Conservation (phyloP, 306 rosid species). For the Cucumis sativus region DNA sequence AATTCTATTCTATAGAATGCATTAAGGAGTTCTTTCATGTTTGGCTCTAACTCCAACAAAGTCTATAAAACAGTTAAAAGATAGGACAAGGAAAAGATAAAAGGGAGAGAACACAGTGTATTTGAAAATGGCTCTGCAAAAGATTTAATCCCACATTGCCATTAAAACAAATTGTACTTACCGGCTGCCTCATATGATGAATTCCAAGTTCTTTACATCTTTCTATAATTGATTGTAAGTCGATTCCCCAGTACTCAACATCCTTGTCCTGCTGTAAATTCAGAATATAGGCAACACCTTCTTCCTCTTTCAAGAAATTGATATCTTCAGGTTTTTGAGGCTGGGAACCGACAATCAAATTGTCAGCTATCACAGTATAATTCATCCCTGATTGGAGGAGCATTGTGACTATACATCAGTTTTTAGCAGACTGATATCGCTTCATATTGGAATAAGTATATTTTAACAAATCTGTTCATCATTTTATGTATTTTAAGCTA, state of each 20-base stretch:
- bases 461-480: background rate
- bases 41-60: background rate
- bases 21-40: too few relatives aligned
- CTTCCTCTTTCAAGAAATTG: slow-evolving; percentile 56
- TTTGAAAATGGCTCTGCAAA: background rate
- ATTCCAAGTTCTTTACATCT: slow-evolving; percentile 50
- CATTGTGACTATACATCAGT: slow-evolving; percentile 2
- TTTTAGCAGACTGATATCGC: background rate
- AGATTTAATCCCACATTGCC: background rate
- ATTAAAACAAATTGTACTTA: slow-evolving; percentile 16
- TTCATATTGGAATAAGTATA: background rate
- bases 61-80: background rate
- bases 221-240: slow-evolving; percentile 41
- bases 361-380: slow-evolving; percentile 61
- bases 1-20: too few relatives aligned
- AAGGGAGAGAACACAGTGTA: background rate
- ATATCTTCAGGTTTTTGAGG: slow-evolving; percentile 87
- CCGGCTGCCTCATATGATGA: slow-evolving; percentile 75
- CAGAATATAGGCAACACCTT: slow-evolving; percentile 72
- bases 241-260: slow-evolving; percentile 78
- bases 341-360: slow-evolving; percentile 84
- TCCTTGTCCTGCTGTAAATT: slow-evolving; percentile 91
- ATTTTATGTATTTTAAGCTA: background rate
- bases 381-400: slow-evolving; percentile 68
- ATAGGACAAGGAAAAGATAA: background rate